Evolutionary conservation across 2,329 filamentous ascomycete species (phyloP).

Genomic region (Sporothrix curviconia): DNA sequence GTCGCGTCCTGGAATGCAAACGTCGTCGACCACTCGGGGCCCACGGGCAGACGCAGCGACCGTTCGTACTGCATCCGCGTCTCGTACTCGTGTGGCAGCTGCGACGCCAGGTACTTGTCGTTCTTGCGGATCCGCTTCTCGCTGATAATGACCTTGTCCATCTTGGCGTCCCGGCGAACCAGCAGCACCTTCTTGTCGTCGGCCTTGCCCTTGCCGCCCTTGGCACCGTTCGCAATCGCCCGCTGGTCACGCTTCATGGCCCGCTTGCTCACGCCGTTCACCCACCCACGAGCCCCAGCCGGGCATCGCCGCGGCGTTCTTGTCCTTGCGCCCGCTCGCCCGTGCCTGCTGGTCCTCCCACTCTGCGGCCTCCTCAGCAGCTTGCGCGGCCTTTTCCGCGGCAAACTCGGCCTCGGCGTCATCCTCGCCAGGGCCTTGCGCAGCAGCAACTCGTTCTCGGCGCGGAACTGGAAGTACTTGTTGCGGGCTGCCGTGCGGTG

Average conservation of each 20-base stretch:
- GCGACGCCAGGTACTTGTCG: constrained; percentile 75
- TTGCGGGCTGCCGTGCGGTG: constrained; percentile 33
- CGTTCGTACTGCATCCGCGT: constrained; percentile 83
- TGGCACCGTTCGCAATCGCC: constrained; percentile 22
- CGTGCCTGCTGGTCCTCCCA: constrained; percentile 60
- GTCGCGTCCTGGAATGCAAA: constrained; percentile 83
- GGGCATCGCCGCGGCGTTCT: constrained; percentile 76
- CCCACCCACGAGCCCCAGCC: constrained; percentile 95
- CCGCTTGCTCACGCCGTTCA: constrained; percentile 66
- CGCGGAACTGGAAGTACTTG: constrained; percentile 43
- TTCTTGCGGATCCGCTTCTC: constrained; percentile 92
- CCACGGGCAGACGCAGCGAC: constrained; percentile 76
- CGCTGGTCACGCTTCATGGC: constrained; percentile 54
- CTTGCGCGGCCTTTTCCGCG: constrained; percentile 66
- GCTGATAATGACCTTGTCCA: constrained; percentile 82
- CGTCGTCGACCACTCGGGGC: constrained; percentile 96
- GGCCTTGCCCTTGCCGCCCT: constrained; percentile 49
- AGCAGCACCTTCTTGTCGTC: constrained; percentile 58
- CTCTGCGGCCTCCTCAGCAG: constrained; percentile 75
- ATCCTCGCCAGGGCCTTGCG: constrained; percentile 74
- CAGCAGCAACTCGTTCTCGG: constrained; percentile 62
- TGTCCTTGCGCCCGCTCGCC: constrained; percentile 38
- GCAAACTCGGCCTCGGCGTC: constrained; percentile 77
- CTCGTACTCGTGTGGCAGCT: constrained; percentile 86
- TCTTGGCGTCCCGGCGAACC: constrained; percentile 73